Evolutionary conservation across 2,329 filamentous ascomycete species (phyloP).

Genomic region (Alternaria sp.): DNA sequence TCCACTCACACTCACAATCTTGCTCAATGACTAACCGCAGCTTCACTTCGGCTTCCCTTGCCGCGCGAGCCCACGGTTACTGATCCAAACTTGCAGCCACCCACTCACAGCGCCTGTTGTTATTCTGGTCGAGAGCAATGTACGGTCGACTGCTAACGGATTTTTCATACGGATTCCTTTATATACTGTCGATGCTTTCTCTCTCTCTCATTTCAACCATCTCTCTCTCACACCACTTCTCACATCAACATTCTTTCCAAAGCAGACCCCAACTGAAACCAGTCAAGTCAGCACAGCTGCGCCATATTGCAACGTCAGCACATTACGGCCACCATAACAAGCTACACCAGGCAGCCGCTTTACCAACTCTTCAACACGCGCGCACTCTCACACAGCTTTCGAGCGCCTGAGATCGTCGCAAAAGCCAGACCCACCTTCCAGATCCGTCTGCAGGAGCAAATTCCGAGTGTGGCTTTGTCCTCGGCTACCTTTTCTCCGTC

Average conservation of each 20-base stretch:
- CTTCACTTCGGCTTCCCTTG: neutral
- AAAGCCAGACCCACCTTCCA: conserved; percentile 20
- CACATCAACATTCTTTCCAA: neutral
- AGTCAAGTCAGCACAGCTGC: conserved; percentile 23
- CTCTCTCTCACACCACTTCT: neutral
- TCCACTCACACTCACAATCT: neutral
- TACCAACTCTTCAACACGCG: conserved; percentile 4
- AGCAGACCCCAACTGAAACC: conserved; percentile 16
- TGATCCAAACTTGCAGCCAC: neutral
- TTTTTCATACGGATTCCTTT: neutral
- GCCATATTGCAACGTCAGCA: conserved; percentile 35
- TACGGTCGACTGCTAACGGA: neutral
- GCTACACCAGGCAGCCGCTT: conserved; percentile 35
- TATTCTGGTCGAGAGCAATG: neutral
- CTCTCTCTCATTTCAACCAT: neutral
- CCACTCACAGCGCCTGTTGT: neutral
- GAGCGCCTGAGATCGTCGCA: conserved; percentile 1
- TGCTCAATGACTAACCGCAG: neutral
- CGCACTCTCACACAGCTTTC: conserved; percentile 1
- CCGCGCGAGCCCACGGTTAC: neutral
- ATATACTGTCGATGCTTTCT: neutral
- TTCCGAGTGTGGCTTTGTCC: conserved; percentile 19
- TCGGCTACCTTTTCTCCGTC: conserved; percentile 8
- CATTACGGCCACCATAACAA: conserved; percentile 26
- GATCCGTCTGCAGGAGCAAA: conserved; percentile 21